phyloP scores from a whole-genome alignment of 2,329 filamentous ascomycete species.

The Basipetospora chlamydospora region DNA sequence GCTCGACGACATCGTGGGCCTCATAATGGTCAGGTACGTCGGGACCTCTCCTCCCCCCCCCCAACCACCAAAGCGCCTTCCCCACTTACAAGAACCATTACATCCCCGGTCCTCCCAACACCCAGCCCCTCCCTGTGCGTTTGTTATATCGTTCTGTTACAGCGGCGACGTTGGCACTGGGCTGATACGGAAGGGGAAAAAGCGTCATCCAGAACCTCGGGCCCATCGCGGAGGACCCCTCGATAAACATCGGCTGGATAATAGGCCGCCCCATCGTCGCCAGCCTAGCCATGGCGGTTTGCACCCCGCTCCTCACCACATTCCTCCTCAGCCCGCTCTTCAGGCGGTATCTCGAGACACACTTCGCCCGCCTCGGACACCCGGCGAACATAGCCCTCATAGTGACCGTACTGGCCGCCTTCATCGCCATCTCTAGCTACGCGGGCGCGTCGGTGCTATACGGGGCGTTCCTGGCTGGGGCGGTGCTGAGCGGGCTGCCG shows the following conservation, averaged over 20 bases:
- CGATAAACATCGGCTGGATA: conserved; percentile 18
- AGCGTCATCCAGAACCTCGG: conserved; percentile 13
- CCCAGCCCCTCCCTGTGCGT: too few species aligned
- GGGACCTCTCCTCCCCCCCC: conserved; percentile 9
- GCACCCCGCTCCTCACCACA: conserved; percentile 20
- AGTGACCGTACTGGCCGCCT: conserved; percentile 15
- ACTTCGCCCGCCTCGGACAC: conserved; percentile 18
- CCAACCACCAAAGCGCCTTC: too few species aligned
- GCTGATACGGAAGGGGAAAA: too few species aligned
- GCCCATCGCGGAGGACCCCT: conserved; percentile 7
- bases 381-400: conserved; percentile 16
- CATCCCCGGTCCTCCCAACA: too few species aligned
- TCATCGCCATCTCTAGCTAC: conserved; percentile 17
- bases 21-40: conserved; percentile 18
- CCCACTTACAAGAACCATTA: too few species aligned
- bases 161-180: too few species aligned
- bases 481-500: conserved; percentile 20
- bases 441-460: conserved; percentile 23
- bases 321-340: conserved; percentile 22
- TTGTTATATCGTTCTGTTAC: too few species aligned
- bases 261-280: conserved; percentile 23
- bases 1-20: conserved; percentile 29
- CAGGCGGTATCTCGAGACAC: conserved; percentile 18
- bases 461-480: conserved; percentile 24
- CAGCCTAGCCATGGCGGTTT: conserved; percentile 18